phyloP scores from a whole-genome alignment of 2,329 filamentous ascomycete species.

The Diaporthe nobilis region DNA sequence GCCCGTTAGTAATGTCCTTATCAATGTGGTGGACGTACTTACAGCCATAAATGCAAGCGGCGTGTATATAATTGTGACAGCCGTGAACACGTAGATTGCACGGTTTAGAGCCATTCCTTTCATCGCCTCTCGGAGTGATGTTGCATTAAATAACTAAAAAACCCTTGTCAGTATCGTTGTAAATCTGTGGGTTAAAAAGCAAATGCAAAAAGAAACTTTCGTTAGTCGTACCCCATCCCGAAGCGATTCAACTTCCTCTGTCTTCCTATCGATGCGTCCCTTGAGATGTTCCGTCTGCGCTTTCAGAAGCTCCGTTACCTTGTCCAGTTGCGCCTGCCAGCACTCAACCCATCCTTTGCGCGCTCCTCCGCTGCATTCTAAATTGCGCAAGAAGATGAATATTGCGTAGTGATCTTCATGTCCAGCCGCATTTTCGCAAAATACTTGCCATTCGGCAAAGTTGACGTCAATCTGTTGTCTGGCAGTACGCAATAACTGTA shows the following conservation, averaged over 20 bases:
- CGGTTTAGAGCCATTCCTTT: conserved; percentile 51
- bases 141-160: conserved; percentile 2
- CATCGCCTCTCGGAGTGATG: conserved; percentile 6
- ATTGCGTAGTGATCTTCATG: too few species aligned
- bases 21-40: neutral
- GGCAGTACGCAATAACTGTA: neutral
- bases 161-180: neutral
- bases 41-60: neutral
- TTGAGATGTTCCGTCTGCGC: neutral
- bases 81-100: conserved; percentile 45
- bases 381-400: too few species aligned
- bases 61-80: conserved; percentile 29
- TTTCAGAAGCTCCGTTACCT: neutral
- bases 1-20: neutral
- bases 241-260: neutral
- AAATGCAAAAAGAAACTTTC: neutral
- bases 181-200: neutral
- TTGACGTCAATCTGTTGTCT: neutral
- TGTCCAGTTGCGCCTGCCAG: neutral
- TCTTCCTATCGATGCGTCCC: neutral
- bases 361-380: too few species aligned
- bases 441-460: neutral
- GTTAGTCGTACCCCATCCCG: neutral
- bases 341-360: neutral
- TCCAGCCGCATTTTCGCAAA: neutral